A percentile compares a stretch with the other conserved stretches of the same genome.
Evolutionary conservation across 768 basidiomycete genomes (phyloP).

Genomic region (Cubamyces lactineus): DNA sequence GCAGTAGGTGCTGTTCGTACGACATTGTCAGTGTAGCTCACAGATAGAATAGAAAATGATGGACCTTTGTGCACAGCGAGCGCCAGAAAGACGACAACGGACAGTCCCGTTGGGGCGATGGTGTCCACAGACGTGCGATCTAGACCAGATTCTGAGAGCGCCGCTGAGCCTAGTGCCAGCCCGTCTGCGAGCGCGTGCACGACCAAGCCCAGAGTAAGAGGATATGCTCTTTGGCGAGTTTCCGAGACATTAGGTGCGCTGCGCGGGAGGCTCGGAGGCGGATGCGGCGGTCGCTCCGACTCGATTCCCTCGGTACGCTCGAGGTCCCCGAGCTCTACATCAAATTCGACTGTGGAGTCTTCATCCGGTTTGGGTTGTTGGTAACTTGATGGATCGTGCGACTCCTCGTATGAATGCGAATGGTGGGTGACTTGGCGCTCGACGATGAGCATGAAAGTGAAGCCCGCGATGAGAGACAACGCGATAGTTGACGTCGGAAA

Average conservation of each 20-base stretch:
- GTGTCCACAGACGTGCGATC: constrained; percentile 34
- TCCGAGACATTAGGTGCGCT: constrained; percentile 19
- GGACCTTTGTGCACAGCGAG: constrained; percentile 89
- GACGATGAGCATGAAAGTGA: constrained; percentile 64
- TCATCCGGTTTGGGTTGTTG: constrained; percentile 31
- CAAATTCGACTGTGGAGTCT: constrained; percentile 51
- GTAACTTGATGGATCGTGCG: constrained; percentile 23
- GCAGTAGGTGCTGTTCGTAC: constrained; percentile 77
- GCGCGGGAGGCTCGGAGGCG: background rate
- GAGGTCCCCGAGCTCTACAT: constrained; percentile 64
- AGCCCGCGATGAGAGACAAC: constrained; percentile 64
- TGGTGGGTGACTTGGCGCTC: constrained; percentile 65
- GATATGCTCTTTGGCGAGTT: constrained; percentile 51
- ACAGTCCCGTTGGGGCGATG: constrained; percentile 45
- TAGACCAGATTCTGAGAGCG: constrained; percentile 38
- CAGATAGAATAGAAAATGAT: background rate
- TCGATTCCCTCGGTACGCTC: constrained; percentile 45
- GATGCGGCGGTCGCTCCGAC: background rate
- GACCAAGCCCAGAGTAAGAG: constrained; percentile 84
- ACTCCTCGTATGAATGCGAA: constrained; percentile 39
- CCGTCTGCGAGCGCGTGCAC: constrained; percentile 93
- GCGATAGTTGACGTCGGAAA: constrained; percentile 60
- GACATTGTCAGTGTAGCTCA: background rate
- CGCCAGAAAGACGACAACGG: constrained; percentile 87
- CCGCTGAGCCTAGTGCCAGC: constrained; percentile 85